These are phyloP conservation scores for Saksenaea oblongispora DNA, from an alignment of 371 early-diverging fungal genomes.

Conservation along the genomic window DNA sequence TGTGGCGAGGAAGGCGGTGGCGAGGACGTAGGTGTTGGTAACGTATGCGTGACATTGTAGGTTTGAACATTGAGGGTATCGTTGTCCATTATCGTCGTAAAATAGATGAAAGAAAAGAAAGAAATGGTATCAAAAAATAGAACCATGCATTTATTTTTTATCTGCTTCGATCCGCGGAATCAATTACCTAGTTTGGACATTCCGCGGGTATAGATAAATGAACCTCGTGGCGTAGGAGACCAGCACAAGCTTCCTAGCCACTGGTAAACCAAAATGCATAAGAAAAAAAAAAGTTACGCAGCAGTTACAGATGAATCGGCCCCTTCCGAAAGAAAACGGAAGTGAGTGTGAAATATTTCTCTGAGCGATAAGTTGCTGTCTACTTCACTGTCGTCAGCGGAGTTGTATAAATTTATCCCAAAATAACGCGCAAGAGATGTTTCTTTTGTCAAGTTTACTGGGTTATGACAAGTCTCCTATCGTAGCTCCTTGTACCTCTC, in stretches of 20 bases:
- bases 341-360: neutral
- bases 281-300: too few relatives aligned
- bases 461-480: neutral
- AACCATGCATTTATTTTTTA: constrained; percentile 3
- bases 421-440: neutral
- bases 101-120: constrained; percentile 1
- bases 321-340: neutral
- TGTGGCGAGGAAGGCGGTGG: constrained; percentile 18
- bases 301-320: too few relatives aligned
- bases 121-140: neutral
- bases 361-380: neutral
- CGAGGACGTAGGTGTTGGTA: constrained; percentile 27
- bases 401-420: neutral
- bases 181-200: constrained; percentile 1
- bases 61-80: neutral
- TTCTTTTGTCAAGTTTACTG: neutral
- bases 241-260: neutral
- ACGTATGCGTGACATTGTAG: constrained; percentile 3
- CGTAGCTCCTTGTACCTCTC: too few relatives aligned
- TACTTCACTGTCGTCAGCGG: neutral
- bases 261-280: neutral
- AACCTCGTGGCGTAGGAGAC: constrained; percentile 4
- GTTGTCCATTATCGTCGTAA: constrained; percentile 3
- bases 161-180: neutral
- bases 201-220: constrained; percentile 10